Base-by-base conservation (phyloP, 345 rosid species). In the Toxicodendron radicans region DNA sequence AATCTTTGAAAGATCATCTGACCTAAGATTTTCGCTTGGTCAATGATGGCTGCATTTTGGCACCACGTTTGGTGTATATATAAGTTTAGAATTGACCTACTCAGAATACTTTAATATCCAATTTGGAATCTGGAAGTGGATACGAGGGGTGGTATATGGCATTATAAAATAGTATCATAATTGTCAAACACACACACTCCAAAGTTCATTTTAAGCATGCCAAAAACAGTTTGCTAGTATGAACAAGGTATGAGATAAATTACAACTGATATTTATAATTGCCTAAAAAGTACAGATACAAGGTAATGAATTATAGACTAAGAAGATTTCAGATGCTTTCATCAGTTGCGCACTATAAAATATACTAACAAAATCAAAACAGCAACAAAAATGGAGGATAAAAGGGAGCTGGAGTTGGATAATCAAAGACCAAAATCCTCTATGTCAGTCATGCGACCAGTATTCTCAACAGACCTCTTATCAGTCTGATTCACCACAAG, bases 391-490 rank as follows among this genome's bases (percentile, higher is more conserved):
- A 66, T 69, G 62, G n/a, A 54, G 53, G 11, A 9, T 4, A 12
- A 21, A 13, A 45, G 43, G 23, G 24, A 0, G 43, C 23, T 17
- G 27, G 54, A 24, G 45, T 62, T 64, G 0, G 70, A 46, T 32
- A 30, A 53, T 86, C 80, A 74, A 60, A 85, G 73, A 57, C 76
- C 82, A n/a, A 92, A 78, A 86, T 95, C 99, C 86, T 95, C 99
- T n/a, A 95, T 93, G 83, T 95, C 99, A 8, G 84, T 75, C 60
- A 83, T 76, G 24, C 65, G 82, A 66, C 69, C 73, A 17, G 68
- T 73, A 77, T 49, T 80, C 49, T 78, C 75, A 11, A 48, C 57
- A 33, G 83, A 58, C 30, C 66, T 81, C 65, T 84, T 87, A 70
- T 79, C 82, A 3, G 94, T 85, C 64, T 76, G 82, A 70, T 81